Conservation (phyloP, 2,329 filamentous ascomycete genomes). For the Fusarium coicis region DNA sequence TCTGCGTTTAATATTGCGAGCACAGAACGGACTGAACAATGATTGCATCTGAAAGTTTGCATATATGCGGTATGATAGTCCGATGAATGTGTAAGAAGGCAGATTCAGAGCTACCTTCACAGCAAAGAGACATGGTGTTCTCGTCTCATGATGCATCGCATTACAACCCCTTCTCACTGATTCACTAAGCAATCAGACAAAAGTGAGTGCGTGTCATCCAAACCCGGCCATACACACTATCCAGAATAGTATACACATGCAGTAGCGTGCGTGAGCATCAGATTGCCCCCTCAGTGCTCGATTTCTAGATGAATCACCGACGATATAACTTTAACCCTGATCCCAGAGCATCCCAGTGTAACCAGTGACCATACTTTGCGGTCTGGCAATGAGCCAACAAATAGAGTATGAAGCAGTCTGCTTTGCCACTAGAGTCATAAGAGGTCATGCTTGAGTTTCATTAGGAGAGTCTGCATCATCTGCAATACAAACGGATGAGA, state of each 20-base stretch:
- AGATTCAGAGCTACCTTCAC: neutral
- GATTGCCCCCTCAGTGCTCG: neutral
- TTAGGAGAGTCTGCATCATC: neutral
- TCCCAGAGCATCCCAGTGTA: slow-evolving; percentile 12
- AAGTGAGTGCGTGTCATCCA: neutral
- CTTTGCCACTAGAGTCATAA: neutral
- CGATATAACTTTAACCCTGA: slow-evolving; percentile 1
- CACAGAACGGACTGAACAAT: no score
- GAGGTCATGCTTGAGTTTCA: neutral
- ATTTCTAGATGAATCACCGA: slow-evolving; percentile 1
- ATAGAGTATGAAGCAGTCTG: slow-evolving; percentile 1
- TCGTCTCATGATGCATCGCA: neutral
- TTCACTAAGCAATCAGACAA: neutral
- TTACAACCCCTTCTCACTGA: neutral
- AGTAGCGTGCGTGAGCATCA: neutral
- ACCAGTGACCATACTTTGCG: neutral
- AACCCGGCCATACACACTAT: neutral
- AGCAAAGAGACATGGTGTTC: neutral
- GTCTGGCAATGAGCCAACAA: neutral
- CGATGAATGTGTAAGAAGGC: neutral
- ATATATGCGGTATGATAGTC: neutral
- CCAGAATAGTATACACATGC: neutral
- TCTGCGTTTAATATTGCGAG: neutral
- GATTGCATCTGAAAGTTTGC: no score
- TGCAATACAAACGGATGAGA: neutral